Percentiles rank a stretch among this genome's conserved stretches.
Evolutionary conservation across 2,329 filamentous ascomycete genomes (phyloP).

Genomic region (Podosphaera fusca): DNA sequence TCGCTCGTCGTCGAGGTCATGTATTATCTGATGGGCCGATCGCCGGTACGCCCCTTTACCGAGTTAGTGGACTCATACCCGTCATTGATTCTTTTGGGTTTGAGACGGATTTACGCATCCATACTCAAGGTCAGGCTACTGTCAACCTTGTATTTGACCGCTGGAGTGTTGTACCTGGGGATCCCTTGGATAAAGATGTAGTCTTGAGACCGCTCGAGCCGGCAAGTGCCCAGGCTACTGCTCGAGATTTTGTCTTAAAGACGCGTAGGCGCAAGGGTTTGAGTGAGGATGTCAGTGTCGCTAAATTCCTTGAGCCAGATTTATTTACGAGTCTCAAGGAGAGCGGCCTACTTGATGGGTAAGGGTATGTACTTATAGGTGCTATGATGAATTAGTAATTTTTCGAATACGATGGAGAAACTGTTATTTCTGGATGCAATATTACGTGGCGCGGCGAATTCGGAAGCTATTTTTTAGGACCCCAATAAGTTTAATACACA

Average conservation of each 20-base stretch:
- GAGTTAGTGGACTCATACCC: constrained; percentile 72
- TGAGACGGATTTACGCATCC: constrained; percentile 88
- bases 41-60: constrained; percentile 81
- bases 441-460: no score
- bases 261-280: constrained; percentile 81
- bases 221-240: constrained; percentile 68
- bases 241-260: constrained; percentile 90
- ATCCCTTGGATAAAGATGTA: constrained; percentile 75
- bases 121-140: constrained; percentile 80
- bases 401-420: no score
- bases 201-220: constrained; percentile 68
- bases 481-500: no score
- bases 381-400: no score
- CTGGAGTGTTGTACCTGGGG: constrained; percentile 88
- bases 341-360: constrained; percentile 58
- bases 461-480: no score
- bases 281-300: constrained; percentile 84
- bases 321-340: constrained; percentile 74
- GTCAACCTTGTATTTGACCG: constrained; percentile 84
- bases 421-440: no score
- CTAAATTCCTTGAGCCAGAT: constrained; percentile 89
- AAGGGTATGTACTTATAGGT: no score
- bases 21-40: constrained; percentile 87
- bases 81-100: constrained; percentile 97
- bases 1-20: constrained; percentile 72